Conservation (phyloP, 257 asterid genomes). For the Solanum raphanifolium region DNA sequence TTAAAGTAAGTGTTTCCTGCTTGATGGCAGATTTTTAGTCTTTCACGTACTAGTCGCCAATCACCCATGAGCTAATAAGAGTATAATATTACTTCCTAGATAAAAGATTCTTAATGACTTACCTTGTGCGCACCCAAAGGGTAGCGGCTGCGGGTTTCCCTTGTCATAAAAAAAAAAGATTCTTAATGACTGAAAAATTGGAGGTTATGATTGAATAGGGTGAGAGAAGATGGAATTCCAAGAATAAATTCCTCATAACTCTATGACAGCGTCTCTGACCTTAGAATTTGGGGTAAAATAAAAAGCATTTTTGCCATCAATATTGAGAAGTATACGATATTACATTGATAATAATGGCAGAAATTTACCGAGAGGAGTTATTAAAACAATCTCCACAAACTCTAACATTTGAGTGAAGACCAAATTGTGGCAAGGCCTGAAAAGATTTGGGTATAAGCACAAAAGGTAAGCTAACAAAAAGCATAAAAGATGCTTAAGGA, state of each 20-base stretch:
- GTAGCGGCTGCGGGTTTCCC: background rate
- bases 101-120: background rate
- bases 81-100: background rate
- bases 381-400: constrained; percentile 93
- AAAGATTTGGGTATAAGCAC: constrained; percentile 2
- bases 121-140: background rate
- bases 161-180: background rate
- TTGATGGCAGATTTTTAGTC: background rate
- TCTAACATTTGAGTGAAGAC: constrained; percentile 67
- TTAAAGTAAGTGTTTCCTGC: background rate
- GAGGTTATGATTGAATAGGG: background rate
- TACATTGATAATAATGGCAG: background rate
- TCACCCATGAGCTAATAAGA: background rate
- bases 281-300: background rate
- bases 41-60: background rate
- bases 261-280: background rate
- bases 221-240: background rate
- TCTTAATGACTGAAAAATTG: background rate
- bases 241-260: background rate
- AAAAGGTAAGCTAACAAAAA: background rate
- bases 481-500: background rate
- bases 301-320: background rate
- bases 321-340: background rate
- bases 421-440: constrained; percentile 94
- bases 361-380: constrained; percentile 64